Evolutionary conservation across 2,329 filamentous ascomycete species (phyloP), one percentile per base, ranked within the genome.

Genomic region (Cordyceps farinosa): DNA sequence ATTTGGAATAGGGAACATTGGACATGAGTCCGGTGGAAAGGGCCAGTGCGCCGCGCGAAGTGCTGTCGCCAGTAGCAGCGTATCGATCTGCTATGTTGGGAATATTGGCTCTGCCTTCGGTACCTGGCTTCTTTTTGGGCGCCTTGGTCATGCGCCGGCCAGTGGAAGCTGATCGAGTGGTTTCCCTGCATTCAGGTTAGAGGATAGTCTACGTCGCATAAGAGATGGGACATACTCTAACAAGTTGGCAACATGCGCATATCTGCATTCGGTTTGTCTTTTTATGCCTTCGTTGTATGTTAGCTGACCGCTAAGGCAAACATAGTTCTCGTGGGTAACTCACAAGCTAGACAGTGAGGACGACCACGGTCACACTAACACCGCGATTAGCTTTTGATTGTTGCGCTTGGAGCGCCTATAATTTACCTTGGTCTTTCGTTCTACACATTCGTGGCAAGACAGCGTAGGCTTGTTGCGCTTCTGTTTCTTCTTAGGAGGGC

Each of bases 391-490:
- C 45, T 3, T 67, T 17, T 15, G 3, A 10, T 36, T 10, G 17
- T 9, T 1, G 3, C 32, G 4, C 6, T 32, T 22, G 40, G 30
- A 27, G 34, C 40, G 6, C n/a, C n/a, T 5, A 13, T 8, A 29
- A 8, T n/a, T 34, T 73, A 89, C 89, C 82, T 91, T 93, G 30
- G 90, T 93, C 77, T 93, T 93, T 68, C 90, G 82, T 76, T 92
- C 89, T 29, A 93, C 90, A 71, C 90, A 94, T 73, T 92, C 89
- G 66, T 87, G 84, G 70, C 90, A 93, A 55, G 88, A 91, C 66
- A 93, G 73, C 1, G 90, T 93, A 3, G 90, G 90, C 74, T 94
- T 94, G 76, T 94, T 94, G 54, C 90, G 85, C 78, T 90, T 92
- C 77, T 93, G 90, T 77, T 90, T 91, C 79, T 90, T 90, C 74